These are phyloP conservation scores for Pleurotus giganteus DNA, from an alignment of 768 basidiomycete species.

Conservation along the genomic window DNA sequence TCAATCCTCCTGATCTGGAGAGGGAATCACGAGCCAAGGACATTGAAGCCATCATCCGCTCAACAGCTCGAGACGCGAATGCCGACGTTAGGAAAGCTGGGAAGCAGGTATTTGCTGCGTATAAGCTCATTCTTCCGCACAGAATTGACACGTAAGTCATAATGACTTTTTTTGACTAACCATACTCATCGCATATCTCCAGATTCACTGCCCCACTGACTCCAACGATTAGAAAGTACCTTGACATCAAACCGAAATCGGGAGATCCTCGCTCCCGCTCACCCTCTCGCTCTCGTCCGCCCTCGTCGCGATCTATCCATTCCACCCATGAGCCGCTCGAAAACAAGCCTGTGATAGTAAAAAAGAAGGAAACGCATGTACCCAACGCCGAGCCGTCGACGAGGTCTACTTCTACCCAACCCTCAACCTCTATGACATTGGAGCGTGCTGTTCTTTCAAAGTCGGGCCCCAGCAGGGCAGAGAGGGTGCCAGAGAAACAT, in stretches of 20 bases:
- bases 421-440: slow-evolving; percentile 15
- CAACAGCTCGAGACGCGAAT: slow-evolving; percentile 68
- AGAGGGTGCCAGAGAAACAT: background rate
- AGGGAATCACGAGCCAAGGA: slow-evolving; percentile 62
- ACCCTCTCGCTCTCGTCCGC: slow-evolving; percentile 1
- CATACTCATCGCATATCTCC: background rate
- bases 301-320: slow-evolving; percentile 15
- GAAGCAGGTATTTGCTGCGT: slow-evolving; percentile 73
- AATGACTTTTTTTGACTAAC: background rate
- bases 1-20: slow-evolving; percentile 78
- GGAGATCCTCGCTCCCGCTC: background rate
- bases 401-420: slow-evolving; percentile 21
- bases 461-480: slow-evolving; percentile 12
- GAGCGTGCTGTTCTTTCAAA: slow-evolving; percentile 13
- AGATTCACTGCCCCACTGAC: slow-evolving; percentile 76
- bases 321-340: slow-evolving; percentile 14
- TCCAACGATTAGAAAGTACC: slow-evolving; percentile 74
- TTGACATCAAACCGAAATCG: slow-evolving; percentile 46
- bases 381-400: background rate
- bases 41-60: slow-evolving; percentile 68
- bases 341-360: slow-evolving; percentile 14
- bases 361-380: background rate
- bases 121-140: slow-evolving; percentile 65
- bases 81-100: slow-evolving; percentile 72
- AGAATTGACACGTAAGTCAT: slow-evolving; percentile 59